Base-by-base conservation (phyloP, 768 basidiomycete species). In the Agrocybe pediades region DNA sequence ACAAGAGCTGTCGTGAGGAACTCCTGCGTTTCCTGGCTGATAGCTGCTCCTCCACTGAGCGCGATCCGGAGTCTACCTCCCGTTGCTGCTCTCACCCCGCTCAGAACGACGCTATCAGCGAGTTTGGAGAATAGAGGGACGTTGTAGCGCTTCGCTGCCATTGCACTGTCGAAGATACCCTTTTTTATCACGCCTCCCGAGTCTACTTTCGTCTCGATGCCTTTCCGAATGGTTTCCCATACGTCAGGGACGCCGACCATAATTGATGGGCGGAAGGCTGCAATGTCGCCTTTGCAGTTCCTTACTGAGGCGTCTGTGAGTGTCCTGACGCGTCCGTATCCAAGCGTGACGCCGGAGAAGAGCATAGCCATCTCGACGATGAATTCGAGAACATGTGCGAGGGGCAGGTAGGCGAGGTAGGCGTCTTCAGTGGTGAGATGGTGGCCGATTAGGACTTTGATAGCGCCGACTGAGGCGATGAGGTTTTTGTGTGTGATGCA, bases 141-240 rank as follows among this genome's bases (percentile, higher is more conserved):
- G 29, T 80, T 77, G 19, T 81, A 76, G 73, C 77, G 87, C 82
- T 96, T 98, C 59, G 86, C 75, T 1, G 78, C 68, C 63, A 93
- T 75, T 2, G 94, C 92, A 36, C 83, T 82, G 59, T 87, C 80
- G 79, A 99, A 99, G 23, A 96, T 68, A 42, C 69, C 75, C 74
- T 86, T 88, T 77, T 82, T 90, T 61, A 93, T n/a, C 0, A 71
- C 41, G 8, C 92, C 87, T 2, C 85, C 72, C 2, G 81, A 65
- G 53, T 92, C 82, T 49, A 97, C 86, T 71, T 94, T 93, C 54
- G 78, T 67, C 9, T 94, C 63, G 65, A 99, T 95, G 26, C 95
- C 95, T 75, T 99, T 99, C 53, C 95, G 86, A 59, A 98, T 98
- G 50, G 85, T 87, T 71, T 99, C 96, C 94, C 94, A 99, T 1